A percentile compares a stretch with the other conserved stretches of the same genome.
Evolutionary conservation across 2,329 filamentous ascomycete genomes (phyloP).

Genomic region (Monilinia fructigena): DNA sequence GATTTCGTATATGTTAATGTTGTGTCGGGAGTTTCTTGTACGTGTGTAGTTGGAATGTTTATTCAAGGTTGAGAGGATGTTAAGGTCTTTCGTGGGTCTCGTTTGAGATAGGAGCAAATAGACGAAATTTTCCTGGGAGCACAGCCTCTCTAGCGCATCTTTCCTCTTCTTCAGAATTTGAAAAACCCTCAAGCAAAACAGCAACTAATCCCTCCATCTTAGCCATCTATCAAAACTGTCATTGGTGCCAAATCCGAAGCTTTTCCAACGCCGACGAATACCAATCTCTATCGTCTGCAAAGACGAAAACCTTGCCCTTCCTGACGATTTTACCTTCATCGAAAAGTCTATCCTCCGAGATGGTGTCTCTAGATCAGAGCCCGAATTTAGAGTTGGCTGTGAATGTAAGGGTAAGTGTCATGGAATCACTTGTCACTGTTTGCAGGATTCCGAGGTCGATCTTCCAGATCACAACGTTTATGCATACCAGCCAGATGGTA

Average conservation of each 20-base stretch:
- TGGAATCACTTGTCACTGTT: slow-evolving; percentile 65
- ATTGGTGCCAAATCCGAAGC: slow-evolving; percentile 54
- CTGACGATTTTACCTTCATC: slow-evolving; percentile 68
- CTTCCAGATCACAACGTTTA: slow-evolving; percentile 37
- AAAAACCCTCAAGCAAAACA: neutral
- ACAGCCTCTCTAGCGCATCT: neutral
- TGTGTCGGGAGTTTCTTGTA: neutral
- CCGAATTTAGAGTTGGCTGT: slow-evolving; percentile 68
- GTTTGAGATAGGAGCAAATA: neutral
- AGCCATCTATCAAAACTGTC: slow-evolving; percentile 22
- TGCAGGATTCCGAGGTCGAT: slow-evolving; percentile 54
- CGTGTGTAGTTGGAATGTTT: neutral
- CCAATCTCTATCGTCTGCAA: slow-evolving; percentile 64
- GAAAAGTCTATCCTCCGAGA: slow-evolving; percentile 56
- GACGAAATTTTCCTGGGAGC: neutral
- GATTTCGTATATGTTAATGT: neutral
- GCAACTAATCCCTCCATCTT: slow-evolving; percentile 1
- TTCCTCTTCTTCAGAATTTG: neutral
- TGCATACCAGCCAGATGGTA: slow-evolving; percentile 53
- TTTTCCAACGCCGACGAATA: slow-evolving; percentile 50
- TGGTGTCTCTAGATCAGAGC: slow-evolving; percentile 59
- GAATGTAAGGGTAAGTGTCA: slow-evolving; percentile 65
- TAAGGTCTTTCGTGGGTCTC: neutral
- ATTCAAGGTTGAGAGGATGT: neutral
- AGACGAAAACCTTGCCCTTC: slow-evolving; percentile 55